phyloP scores from a whole-genome alignment of 2,329 filamentous ascomycete species.

The Colletotrichum higginsianum region DNA sequence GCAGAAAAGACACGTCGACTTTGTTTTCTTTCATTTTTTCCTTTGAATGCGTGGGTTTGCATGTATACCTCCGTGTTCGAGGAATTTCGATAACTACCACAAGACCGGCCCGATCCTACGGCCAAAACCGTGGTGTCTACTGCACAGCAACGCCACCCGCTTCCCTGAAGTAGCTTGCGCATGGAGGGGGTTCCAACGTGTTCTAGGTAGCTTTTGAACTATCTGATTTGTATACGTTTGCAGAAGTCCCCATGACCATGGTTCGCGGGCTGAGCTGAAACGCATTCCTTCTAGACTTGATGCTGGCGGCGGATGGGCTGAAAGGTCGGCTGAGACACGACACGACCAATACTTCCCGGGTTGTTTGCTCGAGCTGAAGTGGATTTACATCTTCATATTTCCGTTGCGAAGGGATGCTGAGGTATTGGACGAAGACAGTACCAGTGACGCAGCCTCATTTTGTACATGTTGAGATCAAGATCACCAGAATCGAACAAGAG shows the following conservation, averaged over 20 bases:
- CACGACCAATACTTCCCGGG: too few species aligned
- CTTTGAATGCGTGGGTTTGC: too few species aligned
- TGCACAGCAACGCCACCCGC: neutral
- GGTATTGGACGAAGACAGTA: neutral
- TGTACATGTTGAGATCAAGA: too few species aligned
- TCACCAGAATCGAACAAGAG: neutral
- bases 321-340: neutral
- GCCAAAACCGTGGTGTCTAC: neutral
- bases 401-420: neutral
- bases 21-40: too few species aligned
- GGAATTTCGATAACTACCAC: too few species aligned
- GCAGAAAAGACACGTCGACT: too few species aligned
- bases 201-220: neutral
- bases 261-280: neutral
- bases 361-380: neutral
- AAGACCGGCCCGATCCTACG: neutral
- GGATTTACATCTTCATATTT: too few species aligned
- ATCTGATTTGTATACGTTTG: neutral
- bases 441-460: neutral
- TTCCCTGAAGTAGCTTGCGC: neutral
- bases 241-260: too few species aligned
- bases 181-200: neutral
- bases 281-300: neutral
- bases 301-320: neutral
- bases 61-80: too few species aligned